These are phyloP conservation scores for Cucumis cinereus DNA, from an alignment of 306 rosid genomes.

Conservation along the genomic window DNA sequence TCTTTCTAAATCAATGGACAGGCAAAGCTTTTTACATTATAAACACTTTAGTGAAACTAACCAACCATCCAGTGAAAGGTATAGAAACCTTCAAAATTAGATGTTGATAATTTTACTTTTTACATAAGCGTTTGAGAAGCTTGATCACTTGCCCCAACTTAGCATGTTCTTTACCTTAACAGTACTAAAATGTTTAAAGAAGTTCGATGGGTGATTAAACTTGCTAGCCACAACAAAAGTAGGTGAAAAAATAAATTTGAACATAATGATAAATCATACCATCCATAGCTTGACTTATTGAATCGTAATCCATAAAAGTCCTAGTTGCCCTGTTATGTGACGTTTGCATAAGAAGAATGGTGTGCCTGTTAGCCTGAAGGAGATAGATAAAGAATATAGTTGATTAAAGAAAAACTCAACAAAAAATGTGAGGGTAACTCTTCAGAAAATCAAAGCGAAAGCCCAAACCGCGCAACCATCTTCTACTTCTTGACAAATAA, in stretches of 20 bases:
- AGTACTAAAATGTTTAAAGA: background rate
- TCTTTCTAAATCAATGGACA: background rate
- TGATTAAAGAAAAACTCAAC: background rate
- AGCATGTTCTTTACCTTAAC: background rate
- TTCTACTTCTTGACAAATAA: background rate
- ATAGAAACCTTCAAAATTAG: background rate
- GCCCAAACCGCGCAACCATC: background rate
- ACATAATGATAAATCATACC: slow-evolving; percentile 30
- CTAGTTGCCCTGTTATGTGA: slow-evolving; percentile 74
- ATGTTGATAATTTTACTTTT: background rate
- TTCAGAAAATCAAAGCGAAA: background rate
- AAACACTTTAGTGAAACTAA: background rate
- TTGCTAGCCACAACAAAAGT: background rate
- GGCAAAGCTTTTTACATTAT: background rate
- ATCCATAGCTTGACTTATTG: slow-evolving; percentile 86
- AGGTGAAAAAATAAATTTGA: slow-evolving; percentile 1
- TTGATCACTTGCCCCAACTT: background rate
- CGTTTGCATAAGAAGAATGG: slow-evolving; percentile 87
- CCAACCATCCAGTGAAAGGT: background rate
- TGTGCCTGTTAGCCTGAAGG: slow-evolving; percentile 80
- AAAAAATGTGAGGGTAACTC: background rate
- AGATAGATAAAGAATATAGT: slow-evolving; percentile 3
- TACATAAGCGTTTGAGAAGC: background rate
- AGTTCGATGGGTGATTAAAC: background rate
- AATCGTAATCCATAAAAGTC: slow-evolving; percentile 85